Evolutionary conservation across 2,329 filamentous ascomycete species (phyloP), one percentile per base, ranked within the genome.

Genomic region (Setomelanomma holmii): DNA sequence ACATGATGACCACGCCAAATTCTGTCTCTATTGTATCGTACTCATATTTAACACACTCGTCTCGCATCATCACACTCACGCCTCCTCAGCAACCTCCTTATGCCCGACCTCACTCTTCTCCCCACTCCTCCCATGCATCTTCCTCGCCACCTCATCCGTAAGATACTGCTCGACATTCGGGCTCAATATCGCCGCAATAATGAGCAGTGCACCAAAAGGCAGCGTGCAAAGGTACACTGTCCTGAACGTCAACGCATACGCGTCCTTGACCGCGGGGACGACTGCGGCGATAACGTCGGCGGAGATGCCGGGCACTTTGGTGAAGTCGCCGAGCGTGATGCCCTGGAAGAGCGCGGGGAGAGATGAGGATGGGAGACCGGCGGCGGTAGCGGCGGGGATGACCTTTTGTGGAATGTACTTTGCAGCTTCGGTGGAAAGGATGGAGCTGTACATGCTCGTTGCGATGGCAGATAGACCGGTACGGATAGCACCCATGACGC

Each of bases 81-180:
- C 49, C 21, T 52, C 60, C 17, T 61, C 60, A 21, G 58, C 45
- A 17, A 56, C 23, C 45, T 66, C 65, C 46, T 63, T 66, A 47
- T 33, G 40, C 34, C 49, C 51, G 4, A 42, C 53, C 7, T 30
- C 44, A 47, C 56, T 63, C 39, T 63, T 58, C 36, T 49, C 53
- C n/a, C n/a, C n/a, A 5, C 16, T 34, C 24, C 43, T 53, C 3
- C 47, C 58, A 59, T 78, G 75, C 43, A 80, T 66, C 56, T 73
- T 77, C 66, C 78, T 78, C 11, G 77, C 77, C 12, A 80, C 78
- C 45, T 79, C 75, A 45, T 74, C 66, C 1, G 73, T 79, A 30
- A 80, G 63, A 57, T 73, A 79, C 21, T 75, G 69, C 56, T 80
- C 75, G 16, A 79, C 73, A 55, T 80, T 74, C 16, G 77, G 77